phyloP scores from a whole-genome alignment of 768 basidiomycete species.

The Serpula lacrymans region DNA sequence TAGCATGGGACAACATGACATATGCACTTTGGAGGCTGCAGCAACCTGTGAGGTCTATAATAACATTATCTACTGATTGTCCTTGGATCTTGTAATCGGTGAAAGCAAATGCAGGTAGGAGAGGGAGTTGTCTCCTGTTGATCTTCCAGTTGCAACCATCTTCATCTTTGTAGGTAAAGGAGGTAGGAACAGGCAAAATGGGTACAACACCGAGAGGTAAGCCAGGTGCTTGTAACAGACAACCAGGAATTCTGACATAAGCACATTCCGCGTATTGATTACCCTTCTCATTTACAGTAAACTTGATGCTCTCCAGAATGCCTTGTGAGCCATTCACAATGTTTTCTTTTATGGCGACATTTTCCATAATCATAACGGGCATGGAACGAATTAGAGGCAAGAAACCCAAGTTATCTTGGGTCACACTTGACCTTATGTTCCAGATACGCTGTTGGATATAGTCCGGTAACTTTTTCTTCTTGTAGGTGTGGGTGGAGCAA shows the following conservation, averaged over 20 bases:
- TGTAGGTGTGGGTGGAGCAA: not conserved
- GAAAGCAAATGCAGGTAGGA: conserved; percentile 23
- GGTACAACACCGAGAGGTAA: not conserved
- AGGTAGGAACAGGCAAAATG: not conserved
- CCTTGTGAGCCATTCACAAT: conserved; percentile 16
- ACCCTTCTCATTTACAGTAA: not conserved
- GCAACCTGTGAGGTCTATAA: conserved; percentile 20
- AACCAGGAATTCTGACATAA: not conserved
- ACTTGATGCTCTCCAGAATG: conserved; percentile 4
- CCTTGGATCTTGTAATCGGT: conserved; percentile 29
- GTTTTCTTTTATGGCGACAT: conserved; percentile 9
- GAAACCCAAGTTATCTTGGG: not conserved
- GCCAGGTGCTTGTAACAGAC: not conserved
- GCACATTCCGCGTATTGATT: not conserved
- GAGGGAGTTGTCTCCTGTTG: conserved; percentile 19
- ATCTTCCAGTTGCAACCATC: too few species aligned
- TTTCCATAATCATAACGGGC: conserved; percentile 18
- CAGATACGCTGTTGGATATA: not conserved
- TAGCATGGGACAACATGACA: conserved; percentile 28
- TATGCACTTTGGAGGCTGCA: conserved; percentile 17
- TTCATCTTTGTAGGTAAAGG: not conserved
- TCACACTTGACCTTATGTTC: not conserved
- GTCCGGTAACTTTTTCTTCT: not conserved
- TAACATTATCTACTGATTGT: conserved; percentile 14
- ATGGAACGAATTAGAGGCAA: conserved; percentile 16